phyloP scores from a whole-genome alignment of 768 basidiomycete species.

The Thelephora ganbajun region DNA sequence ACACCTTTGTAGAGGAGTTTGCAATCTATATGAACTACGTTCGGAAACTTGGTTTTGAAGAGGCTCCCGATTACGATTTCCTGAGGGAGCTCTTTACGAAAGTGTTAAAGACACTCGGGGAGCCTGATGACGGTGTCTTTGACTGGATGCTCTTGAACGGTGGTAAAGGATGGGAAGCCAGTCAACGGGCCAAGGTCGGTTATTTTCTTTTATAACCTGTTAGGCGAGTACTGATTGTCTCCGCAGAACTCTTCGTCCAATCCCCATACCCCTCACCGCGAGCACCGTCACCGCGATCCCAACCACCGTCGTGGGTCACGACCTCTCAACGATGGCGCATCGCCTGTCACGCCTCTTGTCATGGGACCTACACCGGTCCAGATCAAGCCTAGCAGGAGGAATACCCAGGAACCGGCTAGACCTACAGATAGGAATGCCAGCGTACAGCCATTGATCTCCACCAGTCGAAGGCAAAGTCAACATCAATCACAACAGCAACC shows the following conservation, averaged over 20 bases:
- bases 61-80: constrained; percentile 96
- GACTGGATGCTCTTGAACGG: constrained; percentile 95
- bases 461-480: constrained; percentile 56
- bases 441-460: constrained; percentile 53
- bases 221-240: not conserved
- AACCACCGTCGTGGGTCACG: constrained; percentile 37
- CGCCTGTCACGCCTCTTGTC: constrained; percentile 45
- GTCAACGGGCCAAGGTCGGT: constrained; percentile 20
- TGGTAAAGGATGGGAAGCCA: constrained; percentile 93
- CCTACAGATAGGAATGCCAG: constrained; percentile 38
- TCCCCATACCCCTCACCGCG: constrained; percentile 42
- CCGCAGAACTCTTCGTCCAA: constrained; percentile 6
- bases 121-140: constrained; percentile 83
- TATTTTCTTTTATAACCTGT: not conserved
- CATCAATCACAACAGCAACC: constrained; percentile 22
- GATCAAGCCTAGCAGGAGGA: constrained; percentile 42
- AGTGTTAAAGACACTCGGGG: constrained; percentile 76
- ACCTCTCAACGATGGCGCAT: constrained; percentile 34
- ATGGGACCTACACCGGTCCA: constrained; percentile 53
- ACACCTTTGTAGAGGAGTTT: constrained; percentile 66
- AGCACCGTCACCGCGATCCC: constrained; percentile 37
- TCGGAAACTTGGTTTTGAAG: constrained; percentile 95
- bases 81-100: constrained; percentile 89
- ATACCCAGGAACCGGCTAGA: constrained; percentile 30
- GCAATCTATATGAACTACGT: constrained; percentile 99